A percentile compares a stretch with the other conserved stretches of the same genome.
phyloP scores from a whole-genome alignment of 139 green algal species.

The Closterium sp. region DNA sequence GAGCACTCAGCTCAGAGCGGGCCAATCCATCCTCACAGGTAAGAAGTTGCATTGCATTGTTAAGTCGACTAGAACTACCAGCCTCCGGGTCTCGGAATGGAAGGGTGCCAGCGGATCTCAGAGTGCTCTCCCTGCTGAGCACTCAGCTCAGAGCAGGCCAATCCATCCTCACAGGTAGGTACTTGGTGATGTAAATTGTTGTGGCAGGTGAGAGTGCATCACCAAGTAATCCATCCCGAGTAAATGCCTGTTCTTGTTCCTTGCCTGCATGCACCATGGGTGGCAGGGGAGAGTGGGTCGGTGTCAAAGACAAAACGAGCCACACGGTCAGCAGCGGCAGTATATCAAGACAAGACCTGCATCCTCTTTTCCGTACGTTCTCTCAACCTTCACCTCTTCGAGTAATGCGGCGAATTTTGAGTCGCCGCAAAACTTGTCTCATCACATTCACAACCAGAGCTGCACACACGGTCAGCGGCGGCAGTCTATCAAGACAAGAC shows the following conservation, averaged over 20 bases:
- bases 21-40: slow-evolving; percentile 66
- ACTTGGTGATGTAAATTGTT: too few relatives aligned
- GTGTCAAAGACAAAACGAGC: slow-evolving; percentile 45
- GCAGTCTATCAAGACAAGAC: slow-evolving; percentile 72
- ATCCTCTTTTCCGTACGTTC: slow-evolving; percentile 56
- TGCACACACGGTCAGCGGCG: slow-evolving; percentile 28
- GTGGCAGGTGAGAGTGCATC: too few relatives aligned
- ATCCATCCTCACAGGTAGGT: slow-evolving; percentile 65
- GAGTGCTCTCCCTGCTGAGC: slow-evolving; percentile 43
- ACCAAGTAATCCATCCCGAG: too few relatives aligned
- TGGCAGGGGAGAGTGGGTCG: slow-evolving; percentile 42
- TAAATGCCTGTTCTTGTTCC: too few relatives aligned
- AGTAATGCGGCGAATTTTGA: too few relatives aligned
- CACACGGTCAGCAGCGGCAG: slow-evolving; percentile 51
- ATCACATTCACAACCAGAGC: too few relatives aligned
- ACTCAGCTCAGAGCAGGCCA: slow-evolving; percentile 54
- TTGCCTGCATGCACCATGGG: not conserved
- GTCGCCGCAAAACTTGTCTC: too few relatives aligned
- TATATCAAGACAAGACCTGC: slow-evolving; percentile 70
- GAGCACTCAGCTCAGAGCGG: slow-evolving; percentile 42
- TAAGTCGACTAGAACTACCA: too few relatives aligned
- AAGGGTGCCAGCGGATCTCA: slow-evolving; percentile 46
- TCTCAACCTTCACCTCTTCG: too few relatives aligned
- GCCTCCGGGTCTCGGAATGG: too few relatives aligned
- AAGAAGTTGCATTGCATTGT: not conserved